These are phyloP conservation scores for Athelia sp. DNA, from an alignment of 1,284 basidiomycete species.

Conservation along the genomic window DNA sequence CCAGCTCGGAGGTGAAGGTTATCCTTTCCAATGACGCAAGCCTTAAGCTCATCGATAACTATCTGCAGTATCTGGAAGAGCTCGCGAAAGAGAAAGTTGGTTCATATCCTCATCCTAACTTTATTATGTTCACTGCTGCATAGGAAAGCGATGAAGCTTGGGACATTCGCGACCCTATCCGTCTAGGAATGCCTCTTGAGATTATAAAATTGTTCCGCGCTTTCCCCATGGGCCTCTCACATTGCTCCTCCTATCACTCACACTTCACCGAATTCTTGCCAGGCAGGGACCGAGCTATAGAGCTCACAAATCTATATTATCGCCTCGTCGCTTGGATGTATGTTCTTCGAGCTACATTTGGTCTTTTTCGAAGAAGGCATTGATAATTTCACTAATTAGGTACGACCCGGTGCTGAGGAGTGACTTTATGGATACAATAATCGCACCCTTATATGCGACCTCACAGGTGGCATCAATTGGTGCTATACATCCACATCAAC, in stretches of 20 bases:
- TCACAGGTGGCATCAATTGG: slow-evolving; percentile 24
- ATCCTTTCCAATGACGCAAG: not conserved
- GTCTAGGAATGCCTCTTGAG: slow-evolving; percentile 34
- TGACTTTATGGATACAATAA: slow-evolving; percentile 32
- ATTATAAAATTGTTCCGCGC: slow-evolving; percentile 40
- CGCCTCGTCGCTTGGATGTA: slow-evolving; percentile 43
- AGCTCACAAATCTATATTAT: slow-evolving; percentile 38
- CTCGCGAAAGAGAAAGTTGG: slow-evolving; percentile 29
- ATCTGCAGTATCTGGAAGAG: slow-evolving; percentile 42
- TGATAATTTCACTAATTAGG: slow-evolving; percentile 20
- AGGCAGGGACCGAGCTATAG: slow-evolving; percentile 28
- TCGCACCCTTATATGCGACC: slow-evolving; percentile 36
- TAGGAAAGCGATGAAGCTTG: not conserved
- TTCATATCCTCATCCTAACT: not conserved
- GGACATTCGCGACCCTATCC: slow-evolving; percentile 12
- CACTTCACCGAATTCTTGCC: slow-evolving; percentile 35
- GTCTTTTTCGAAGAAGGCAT: no score
- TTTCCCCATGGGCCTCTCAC: slow-evolving; percentile 43
- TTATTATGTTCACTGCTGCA: not conserved
- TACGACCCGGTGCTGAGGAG: slow-evolving; percentile 34
- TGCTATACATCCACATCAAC: slow-evolving; percentile 36
- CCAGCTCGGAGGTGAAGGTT: slow-evolving; percentile 38
- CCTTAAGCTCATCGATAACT: slow-evolving; percentile 4
- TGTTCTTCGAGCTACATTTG: slow-evolving; percentile 15
- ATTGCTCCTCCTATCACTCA: slow-evolving; percentile 28